Base-by-base conservation (phyloP, 495 filamentous ascomycete species). In the Chlorociboria aeruginascens region DNA sequence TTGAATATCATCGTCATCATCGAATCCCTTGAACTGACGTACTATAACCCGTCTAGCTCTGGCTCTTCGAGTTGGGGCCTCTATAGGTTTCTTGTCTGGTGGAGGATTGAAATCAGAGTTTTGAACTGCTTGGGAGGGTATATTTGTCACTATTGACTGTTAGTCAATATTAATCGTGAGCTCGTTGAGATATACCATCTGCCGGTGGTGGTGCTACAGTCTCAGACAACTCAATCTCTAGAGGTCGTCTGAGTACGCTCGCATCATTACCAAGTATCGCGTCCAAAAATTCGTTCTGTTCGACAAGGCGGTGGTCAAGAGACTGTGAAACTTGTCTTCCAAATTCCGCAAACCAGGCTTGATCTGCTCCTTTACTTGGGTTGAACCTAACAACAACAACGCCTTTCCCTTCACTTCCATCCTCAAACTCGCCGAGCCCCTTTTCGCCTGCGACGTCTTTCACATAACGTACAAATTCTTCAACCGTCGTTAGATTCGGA, bases 281-380 rank as follows among this genome's bases (percentile, higher is more conserved):
- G 64, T 95, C 88, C 8, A 98, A 71, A 51, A 98, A 95, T 52
- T 95, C 89, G 41, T 82, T 87, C 61, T 96, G 92, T 46, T 89
- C 81, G 40, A 96, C 81, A 16, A 89, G 78, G 3, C 86, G 78
- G 56, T 89, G 86, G 48, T 86, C 83, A 12, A 89, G 75, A 38
- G 71, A 69, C 28, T 78, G 55, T 6, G 86, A 83, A 37, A 89
- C 75, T 3, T 78, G 64, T 20, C 72, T 77, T 47, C 77, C 68
- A 53, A 94, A 74, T 16, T 82, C 66, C 38, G 72, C 71, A 12
- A 72, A 82, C 88, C 88, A 95, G 3, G 79, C 71, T 43, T 75
- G 71, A 43, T 74, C 69, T 3, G 69, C 60, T 7, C 76, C 76
- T 49, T 82, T 79, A 12, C 58, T 69, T 2, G 79, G 78, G 30